Evolutionary conservation across 2,329 filamentous ascomycete species (phyloP).

Genomic region (Ophiocordyceps polyrhachis-furcata): DNA sequence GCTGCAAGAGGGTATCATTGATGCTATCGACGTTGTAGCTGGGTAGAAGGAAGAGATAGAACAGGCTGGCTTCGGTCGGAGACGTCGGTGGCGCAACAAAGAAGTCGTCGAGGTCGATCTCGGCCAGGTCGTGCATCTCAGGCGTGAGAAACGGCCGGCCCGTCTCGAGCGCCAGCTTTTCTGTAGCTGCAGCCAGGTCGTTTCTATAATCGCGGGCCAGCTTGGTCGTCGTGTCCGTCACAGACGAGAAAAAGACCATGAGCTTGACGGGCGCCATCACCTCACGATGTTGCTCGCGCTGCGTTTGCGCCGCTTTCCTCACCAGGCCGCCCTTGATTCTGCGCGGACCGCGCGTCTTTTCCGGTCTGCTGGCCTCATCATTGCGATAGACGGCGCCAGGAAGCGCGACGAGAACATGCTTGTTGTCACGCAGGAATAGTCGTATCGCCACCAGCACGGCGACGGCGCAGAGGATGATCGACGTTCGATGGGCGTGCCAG

Average conservation of each 20-base stretch:
- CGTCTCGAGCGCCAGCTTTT: conserved; percentile 22
- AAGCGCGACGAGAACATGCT: conserved; percentile 16
- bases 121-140: conserved; percentile 57
- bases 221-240: conserved; percentile 68
- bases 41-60: conserved; percentile 74
- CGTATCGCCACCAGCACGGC: conserved; percentile 19
- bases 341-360: conserved; percentile 23
- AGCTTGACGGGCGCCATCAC: conserved; percentile 40
- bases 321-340: conserved; percentile 27
- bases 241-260: conserved; percentile 73
- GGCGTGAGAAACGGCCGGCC: conserved; percentile 31
- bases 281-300: conserved; percentile 7
- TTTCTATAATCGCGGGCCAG: conserved; percentile 46
- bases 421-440: conserved; percentile 21
- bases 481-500: conserved; percentile 28
- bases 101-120: conserved; percentile 84
- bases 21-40: conserved; percentile 94
- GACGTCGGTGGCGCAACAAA: conserved; percentile 61
- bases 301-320: conserved; percentile 11
- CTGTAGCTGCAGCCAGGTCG: conserved; percentile 31
- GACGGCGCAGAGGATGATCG: conserved; percentile 21
- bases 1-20: conserved; percentile 70
- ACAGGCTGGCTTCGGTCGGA: conserved; percentile 36
- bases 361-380: conserved; percentile 9
- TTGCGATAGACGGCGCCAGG: conserved; percentile 15